phyloP scores from a whole-genome alignment of 495 filamentous ascomycete species.

The Symbiotaphrina buchneri region DNA sequence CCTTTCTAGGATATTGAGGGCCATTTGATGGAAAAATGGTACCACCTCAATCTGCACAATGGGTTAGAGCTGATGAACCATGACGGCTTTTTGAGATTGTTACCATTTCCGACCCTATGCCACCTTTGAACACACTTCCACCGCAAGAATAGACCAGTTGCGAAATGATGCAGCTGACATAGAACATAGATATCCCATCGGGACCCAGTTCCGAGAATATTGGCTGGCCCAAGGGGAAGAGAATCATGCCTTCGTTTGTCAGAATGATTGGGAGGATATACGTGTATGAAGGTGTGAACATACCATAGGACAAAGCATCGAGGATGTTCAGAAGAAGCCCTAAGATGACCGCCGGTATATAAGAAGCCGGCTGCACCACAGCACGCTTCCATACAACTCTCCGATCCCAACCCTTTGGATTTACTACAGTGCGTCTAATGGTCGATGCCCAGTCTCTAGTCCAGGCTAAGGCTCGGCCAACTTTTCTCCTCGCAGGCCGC shows the following conservation, averaged over 20 bases:
- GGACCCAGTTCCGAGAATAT: constrained; percentile 67
- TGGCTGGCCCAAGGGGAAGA: constrained; percentile 73
- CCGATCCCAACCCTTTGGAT: constrained; percentile 53
- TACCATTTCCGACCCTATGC: constrained; percentile 88
- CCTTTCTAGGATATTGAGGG: constrained; percentile 55
- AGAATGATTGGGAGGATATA: background rate
- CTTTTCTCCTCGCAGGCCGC: background rate
- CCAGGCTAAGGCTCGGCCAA: background rate
- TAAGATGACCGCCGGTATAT: constrained; percentile 67
- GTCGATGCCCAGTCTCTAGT: background rate
- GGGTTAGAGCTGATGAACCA: constrained; percentile 4
- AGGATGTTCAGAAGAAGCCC: constrained; percentile 80
- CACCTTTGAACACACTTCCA: constrained; percentile 76
- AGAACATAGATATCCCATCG: constrained; percentile 96
- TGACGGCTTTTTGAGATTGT: background rate
- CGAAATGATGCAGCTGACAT: constrained; percentile 87
- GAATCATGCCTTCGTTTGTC: constrained; percentile 46
- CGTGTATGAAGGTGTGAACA: constrained; percentile 3
- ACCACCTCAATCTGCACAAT: constrained; percentile 73
- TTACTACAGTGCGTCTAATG: constrained; percentile 12
- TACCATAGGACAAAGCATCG: constrained; percentile 85
- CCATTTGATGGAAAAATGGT: constrained; percentile 96
- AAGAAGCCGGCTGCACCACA: constrained; percentile 39
- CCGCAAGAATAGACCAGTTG: constrained; percentile 77
- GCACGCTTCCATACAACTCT: constrained; percentile 36